Base-by-base conservation (phyloP, 805 yeast species). In the Candida montana region DNA sequence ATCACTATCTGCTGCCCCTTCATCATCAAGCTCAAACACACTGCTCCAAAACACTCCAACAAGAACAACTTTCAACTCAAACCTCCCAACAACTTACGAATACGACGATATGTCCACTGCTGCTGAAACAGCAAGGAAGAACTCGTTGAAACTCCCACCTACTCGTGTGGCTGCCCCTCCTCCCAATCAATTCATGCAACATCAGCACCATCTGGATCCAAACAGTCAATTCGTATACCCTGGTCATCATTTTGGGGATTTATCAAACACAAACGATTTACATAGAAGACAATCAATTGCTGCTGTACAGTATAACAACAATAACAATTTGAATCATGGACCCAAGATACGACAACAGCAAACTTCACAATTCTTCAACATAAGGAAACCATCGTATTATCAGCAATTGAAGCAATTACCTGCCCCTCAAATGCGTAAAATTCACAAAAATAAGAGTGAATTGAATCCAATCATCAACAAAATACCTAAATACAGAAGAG, bases 401-500 rank as follows among this genome's bases (percentile, higher is more conserved):
- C 64, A 59, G 20, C 48, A 54, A 8, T 52, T 68, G 37, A 52
- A 65, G 33, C 65, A 43, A 50, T 26, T 60, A 51, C 40, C 59
- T n/a, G 68, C 75, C 1, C 91, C 91, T 1, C 64, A 59, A 37
- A 71, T 75, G 48, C 54, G 59, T 17, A 67, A 61, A 42, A 60
- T 81, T 15, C 29, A 33, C 24, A 57, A 57, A 28, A 58, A 63
- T 35, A 65, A 61, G 38, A 46, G 63, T n/a, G 88, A 83, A 40
- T 62, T 84, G 45, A 66, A 64, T n/a, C 95, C 95, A 0, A 62
- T 67, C 12, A 45, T 72, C 4, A 81, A 83, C 53, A 60, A 63
- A n/a, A 74, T 71, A 37, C 90, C 90, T 2, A 80, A 79, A 61
- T 82, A 75, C 53, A 67, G 93, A 48, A 66, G 93, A 42, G 83